Conservation (phyloP, 1,284 basidiomycete genomes). For the Entoloma clypeatum region DNA sequence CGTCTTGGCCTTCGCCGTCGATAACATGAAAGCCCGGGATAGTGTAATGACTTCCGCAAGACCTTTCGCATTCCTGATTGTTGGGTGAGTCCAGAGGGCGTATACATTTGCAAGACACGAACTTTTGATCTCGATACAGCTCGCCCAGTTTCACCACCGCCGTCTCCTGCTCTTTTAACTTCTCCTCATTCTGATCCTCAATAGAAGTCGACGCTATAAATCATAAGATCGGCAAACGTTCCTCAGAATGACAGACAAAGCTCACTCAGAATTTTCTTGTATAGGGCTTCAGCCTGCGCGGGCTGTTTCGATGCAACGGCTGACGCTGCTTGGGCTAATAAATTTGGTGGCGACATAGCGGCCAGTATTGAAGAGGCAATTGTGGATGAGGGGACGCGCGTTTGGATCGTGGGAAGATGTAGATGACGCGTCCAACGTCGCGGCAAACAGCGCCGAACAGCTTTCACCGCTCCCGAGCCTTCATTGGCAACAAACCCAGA, state of each 20-base stretch:
- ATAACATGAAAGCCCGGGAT: constrained; percentile 88
- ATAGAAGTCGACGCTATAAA: constrained; percentile 27
- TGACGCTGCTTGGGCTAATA: constrained; percentile 53
- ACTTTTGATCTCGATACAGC: constrained; percentile 86
- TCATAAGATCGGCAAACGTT: constrained; percentile 5
- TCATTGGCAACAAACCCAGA: constrained; percentile 12
- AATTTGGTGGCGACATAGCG: constrained; percentile 36
- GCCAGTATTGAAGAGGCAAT: constrained; percentile 8
- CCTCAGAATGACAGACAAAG: background rate
- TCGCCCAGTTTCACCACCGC: constrained; percentile 87
- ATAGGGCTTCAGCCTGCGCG: constrained; percentile 58
- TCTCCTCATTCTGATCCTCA: constrained; percentile 30
- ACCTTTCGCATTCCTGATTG: constrained; percentile 73
- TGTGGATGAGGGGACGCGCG: constrained; percentile 34
- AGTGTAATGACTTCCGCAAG: constrained; percentile 86
- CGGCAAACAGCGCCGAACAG: background rate
- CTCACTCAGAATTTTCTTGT: constrained; percentile 59
- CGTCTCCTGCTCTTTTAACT: constrained; percentile 79
- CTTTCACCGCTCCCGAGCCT: constrained; percentile 4
- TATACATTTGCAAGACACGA: constrained; percentile 25
- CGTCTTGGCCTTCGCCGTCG: constrained; percentile 97
- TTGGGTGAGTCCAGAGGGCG: background rate
- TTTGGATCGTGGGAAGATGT: constrained; percentile 33
- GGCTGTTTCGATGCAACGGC: constrained; percentile 39
- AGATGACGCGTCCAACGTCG: constrained; percentile 32